A percentile compares a stretch with the other conserved stretches of the same genome.
Evolutionary conservation across 2,329 filamentous ascomycete genomes (phyloP).

Genomic region (Xylariaceae sp.): DNA sequence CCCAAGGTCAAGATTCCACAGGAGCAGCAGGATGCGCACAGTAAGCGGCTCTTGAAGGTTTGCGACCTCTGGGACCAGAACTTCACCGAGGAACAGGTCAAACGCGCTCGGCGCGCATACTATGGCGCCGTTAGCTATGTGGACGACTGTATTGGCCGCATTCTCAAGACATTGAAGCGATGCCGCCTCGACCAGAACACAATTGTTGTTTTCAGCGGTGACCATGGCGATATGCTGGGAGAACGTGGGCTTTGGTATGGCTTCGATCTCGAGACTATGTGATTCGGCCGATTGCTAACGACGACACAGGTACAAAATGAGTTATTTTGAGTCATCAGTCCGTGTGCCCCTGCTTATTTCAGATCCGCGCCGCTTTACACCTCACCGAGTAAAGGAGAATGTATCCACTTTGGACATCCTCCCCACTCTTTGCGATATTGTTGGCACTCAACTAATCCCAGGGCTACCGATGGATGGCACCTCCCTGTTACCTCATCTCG

Average conservation of each 20-base stretch:
- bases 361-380: slow-evolving; percentile 69
- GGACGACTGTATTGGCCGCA: slow-evolving; percentile 83
- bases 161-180: slow-evolving; percentile 72
- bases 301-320: slow-evolving; percentile 73
- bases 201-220: slow-evolving; percentile 86
- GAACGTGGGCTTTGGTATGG: slow-evolving; percentile 77
- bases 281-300: slow-evolving; percentile 3
- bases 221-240: slow-evolving; percentile 94
- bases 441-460: slow-evolving; percentile 64
- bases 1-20: slow-evolving; percentile 74
- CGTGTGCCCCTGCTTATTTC: slow-evolving; percentile 84
- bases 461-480: slow-evolving; percentile 81
- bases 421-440: slow-evolving; percentile 81
- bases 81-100: slow-evolving; percentile 81
- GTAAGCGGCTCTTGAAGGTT: slow-evolving; percentile 78
- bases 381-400: slow-evolving; percentile 74
- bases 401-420: slow-evolving; percentile 89
- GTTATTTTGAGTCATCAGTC: slow-evolving; percentile 87
- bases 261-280: background rate
- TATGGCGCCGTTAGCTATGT: slow-evolving; percentile 93
- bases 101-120: slow-evolving; percentile 79
- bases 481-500: slow-evolving; percentile 74
- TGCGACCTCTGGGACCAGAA: slow-evolving; percentile 82
- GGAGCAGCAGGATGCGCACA: slow-evolving; percentile 81
- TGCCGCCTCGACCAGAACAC: slow-evolving; percentile 80